Percentiles rank a stretch among this genome's conserved stretches.
Conservation (phyloP, 164 flowering plant genomes). For the Platanus orientalis region DNA sequence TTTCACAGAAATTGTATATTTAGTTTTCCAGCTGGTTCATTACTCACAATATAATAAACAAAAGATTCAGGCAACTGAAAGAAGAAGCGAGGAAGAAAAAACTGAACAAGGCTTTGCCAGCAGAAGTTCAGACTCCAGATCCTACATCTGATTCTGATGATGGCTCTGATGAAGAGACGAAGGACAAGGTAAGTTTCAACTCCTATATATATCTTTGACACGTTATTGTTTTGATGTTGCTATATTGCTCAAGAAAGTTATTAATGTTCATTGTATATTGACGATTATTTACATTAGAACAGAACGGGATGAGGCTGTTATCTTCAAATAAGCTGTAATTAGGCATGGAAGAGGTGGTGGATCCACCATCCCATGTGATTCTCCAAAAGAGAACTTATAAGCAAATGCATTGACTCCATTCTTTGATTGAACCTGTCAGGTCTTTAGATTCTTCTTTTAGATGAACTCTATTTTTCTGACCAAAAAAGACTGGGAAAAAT, state of each 20-base stretch:
- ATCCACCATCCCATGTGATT: no score
- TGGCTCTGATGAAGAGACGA: conserved; percentile 46
- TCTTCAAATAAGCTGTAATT: no score
- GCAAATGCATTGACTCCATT: no score
- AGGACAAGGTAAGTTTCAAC: conserved; percentile 40
- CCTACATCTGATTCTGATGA: conserved; percentile 57
- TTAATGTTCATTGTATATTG: background rate
- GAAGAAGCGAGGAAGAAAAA: conserved; percentile 60
- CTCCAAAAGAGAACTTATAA: no score
- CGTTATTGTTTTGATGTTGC: background rate
- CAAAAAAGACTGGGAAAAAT: no score
- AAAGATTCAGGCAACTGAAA: conserved; percentile 69
- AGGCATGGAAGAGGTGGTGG: no score
- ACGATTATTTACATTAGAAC: background rate
- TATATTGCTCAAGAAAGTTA: background rate
- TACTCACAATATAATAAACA: background rate
- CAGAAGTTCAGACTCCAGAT: conserved; percentile 31
- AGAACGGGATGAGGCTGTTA: no score
- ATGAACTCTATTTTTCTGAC: no score
- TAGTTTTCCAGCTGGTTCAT: background rate
- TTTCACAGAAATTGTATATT: background rate
- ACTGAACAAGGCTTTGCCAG: conserved; percentile 45
- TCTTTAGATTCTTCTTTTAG: no score
- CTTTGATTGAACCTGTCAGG: no score
- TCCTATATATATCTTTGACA: background rate